These are phyloP conservation scores for Haematococcus sp. DNA, from an alignment of 139 green algal genomes.

Conservation along the genomic window DNA sequence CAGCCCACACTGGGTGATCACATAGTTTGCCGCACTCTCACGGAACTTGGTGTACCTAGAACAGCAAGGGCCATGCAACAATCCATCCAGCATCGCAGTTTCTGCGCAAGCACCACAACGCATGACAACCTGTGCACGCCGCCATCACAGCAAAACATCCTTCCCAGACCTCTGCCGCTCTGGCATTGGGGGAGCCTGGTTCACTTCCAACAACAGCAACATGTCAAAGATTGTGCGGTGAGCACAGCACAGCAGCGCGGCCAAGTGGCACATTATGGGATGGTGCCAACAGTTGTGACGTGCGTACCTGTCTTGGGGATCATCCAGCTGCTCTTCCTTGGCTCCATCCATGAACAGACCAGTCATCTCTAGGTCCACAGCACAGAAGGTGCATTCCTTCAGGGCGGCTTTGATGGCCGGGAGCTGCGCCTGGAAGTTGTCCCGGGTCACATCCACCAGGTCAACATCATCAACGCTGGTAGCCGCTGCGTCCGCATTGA, in stretches of 20 bases:
- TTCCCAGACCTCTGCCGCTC: no score
- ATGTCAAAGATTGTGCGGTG: no score
- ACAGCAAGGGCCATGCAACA: no score
- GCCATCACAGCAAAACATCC: no score
- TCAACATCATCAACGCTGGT: background rate
- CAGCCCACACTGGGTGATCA: slow-evolving; percentile 78
- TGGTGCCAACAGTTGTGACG: background rate
- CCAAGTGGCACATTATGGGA: no score
- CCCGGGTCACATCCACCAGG: slow-evolving; percentile 2
- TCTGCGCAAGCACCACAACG: no score
- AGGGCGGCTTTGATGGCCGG: slow-evolving; percentile 16
- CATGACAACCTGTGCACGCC: no score
- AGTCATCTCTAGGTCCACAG: slow-evolving; percentile 80
- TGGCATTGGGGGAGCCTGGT: no score
- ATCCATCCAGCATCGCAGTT: no score
- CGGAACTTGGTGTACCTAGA: slow-evolving; percentile 43
- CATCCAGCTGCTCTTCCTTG: slow-evolving; percentile 55
- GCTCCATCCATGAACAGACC: slow-evolving; percentile 60
- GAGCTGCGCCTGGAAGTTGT: slow-evolving; percentile 5
- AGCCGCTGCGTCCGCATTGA: background rate
- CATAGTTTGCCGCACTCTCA: slow-evolving; percentile 42
- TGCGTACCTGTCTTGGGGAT: slow-evolving; percentile 64
- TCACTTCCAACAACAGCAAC: no score
- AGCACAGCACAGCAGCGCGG: no score
- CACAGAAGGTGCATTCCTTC: slow-evolving; percentile 39